Conservation (phyloP, 306 rosid species). For the Castanospermum australe region DNA sequence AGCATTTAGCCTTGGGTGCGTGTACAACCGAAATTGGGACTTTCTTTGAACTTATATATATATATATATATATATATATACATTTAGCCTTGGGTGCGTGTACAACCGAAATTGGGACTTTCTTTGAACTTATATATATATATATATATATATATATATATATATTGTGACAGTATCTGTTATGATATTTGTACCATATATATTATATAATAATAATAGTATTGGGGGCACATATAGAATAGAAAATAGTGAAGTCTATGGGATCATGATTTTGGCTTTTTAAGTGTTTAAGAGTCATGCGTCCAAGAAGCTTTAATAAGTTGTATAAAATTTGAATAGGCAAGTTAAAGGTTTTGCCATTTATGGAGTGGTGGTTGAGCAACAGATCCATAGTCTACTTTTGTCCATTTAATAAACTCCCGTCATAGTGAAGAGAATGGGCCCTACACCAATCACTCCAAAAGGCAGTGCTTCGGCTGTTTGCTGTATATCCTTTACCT, state of each 20-base stretch:
- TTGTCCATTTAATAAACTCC: slow-evolving; percentile 14
- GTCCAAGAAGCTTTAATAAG: slow-evolving; percentile 1
- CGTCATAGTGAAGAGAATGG: not conserved
- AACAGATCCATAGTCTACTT: slow-evolving; percentile 7
- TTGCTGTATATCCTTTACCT: not conserved
- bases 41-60: no score
- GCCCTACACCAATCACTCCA: slow-evolving; percentile 34
- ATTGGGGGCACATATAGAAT: no score
- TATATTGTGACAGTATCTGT: no score
- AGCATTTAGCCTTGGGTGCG: slow-evolving; percentile 7
- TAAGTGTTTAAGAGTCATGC: not conserved
- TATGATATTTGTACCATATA: no score
- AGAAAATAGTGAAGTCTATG: no score
- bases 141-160: no score
- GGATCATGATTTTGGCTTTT: no score
- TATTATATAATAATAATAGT: no score
- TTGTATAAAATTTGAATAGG: not conserved
- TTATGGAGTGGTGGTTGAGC: not conserved
- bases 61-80: no score
- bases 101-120: slow-evolving; percentile 42
- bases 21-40: slow-evolving; percentile 42
- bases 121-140: no score
- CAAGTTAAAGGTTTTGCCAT: slow-evolving; percentile 2
- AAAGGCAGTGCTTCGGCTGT: slow-evolving; percentile 26
- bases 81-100: slow-evolving; percentile 14